These are phyloP conservation scores for Arthromyces matolae DNA, from an alignment of 768 basidiomycete species.

Conservation along the genomic window DNA sequence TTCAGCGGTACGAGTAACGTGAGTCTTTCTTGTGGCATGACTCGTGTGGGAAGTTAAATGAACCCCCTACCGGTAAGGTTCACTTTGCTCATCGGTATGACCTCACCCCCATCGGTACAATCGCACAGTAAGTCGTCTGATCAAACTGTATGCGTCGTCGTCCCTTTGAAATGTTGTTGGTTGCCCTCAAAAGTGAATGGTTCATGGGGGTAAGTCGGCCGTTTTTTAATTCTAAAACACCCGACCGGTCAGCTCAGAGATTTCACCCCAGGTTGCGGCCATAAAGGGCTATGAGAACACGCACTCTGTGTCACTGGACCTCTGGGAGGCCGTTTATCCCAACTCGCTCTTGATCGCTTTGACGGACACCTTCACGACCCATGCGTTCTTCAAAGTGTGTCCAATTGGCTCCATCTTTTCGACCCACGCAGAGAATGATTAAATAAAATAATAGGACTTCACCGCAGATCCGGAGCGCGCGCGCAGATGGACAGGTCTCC, in stretches of 20 bases:
- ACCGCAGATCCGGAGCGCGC: conserved; percentile 30
- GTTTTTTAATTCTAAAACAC: not conserved
- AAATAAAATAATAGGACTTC: conserved; percentile 50
- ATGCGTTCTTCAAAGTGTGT: conserved; percentile 74
- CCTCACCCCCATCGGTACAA: conserved; percentile 70
- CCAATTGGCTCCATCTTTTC: not conserved
- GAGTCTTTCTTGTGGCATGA: conserved; percentile 15
- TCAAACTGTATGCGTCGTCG: not conserved
- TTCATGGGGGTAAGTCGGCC: conserved; percentile 71
- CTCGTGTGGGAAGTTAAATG: conserved; percentile 2
- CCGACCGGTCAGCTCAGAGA: conserved; percentile 3
- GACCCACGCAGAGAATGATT: not conserved
- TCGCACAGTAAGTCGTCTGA: conserved; percentile 66
- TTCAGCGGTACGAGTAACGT: conserved; percentile 92
- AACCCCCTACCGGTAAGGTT: conserved; percentile 42
- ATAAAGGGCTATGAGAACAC: conserved; percentile 76
- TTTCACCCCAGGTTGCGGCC: conserved; percentile 65
- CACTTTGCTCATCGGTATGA: conserved; percentile 79
- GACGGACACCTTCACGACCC: conserved; percentile 93
- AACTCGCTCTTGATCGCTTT: conserved; percentile 66
- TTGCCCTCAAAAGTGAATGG: conserved; percentile 70
- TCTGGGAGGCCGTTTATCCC: conserved; percentile 81
- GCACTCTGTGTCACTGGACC: conserved; percentile 68
- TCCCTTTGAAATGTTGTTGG: too few relatives aligned
- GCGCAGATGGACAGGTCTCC: not conserved